Conservation (phyloP, 2,329 filamentous ascomycete species). For the Botryotinia globosa region DNA sequence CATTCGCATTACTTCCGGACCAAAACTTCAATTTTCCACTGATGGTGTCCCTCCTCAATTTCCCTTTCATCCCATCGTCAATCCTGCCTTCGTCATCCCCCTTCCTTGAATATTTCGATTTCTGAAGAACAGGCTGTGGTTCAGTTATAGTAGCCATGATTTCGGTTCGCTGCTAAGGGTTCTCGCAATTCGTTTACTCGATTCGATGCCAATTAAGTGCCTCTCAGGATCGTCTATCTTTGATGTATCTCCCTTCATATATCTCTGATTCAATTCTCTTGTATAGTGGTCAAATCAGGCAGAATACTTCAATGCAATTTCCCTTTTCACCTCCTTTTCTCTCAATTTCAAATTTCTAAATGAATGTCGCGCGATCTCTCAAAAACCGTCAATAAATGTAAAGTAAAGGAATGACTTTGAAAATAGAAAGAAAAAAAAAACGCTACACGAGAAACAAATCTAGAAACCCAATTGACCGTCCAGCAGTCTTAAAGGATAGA, state of each 20-base stretch:
- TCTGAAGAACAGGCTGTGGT: slow-evolving; percentile 7
- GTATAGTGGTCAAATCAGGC: not conserved
- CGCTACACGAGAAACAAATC: not conserved
- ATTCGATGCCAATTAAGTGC: not conserved
- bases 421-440: not conserved
- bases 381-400: not conserved
- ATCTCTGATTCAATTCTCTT: not conserved
- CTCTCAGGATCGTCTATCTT: not conserved
- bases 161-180: not conserved
- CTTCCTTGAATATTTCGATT: not conserved
- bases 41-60: slow-evolving; percentile 1
- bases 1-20: not conserved
- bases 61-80: not conserved
- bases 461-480: not conserved
- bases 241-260: not conserved
- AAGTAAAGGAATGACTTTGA: slow-evolving; percentile 9
- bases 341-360: not conserved
- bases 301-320: not conserved
- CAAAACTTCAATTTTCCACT: slow-evolving; percentile 9
- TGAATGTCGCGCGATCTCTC: not conserved
- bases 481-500: not conserved
- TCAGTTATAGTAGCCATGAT: slow-evolving; percentile 8
- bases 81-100: not conserved
- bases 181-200: not conserved
- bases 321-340: not conserved